Conservation (phyloP, 2,329 filamentous ascomycete species). For the Truncatella angustata region DNA sequence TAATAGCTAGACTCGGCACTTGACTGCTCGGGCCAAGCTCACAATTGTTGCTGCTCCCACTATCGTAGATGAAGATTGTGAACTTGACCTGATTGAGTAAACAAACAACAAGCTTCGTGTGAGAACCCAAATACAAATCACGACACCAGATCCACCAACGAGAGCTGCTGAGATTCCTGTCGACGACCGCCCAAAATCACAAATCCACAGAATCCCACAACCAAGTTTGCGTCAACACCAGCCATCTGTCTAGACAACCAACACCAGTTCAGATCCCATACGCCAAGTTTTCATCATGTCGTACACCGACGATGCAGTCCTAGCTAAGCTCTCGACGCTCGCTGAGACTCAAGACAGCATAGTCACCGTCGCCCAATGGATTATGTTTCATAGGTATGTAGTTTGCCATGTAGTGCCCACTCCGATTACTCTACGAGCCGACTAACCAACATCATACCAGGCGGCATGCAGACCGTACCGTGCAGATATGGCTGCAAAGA, state of each 20-base stretch:
- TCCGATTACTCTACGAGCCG: not conserved
- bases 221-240: not conserved
- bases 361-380: slow-evolving; percentile 95
- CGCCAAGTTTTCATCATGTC: slow-evolving; percentile 61
- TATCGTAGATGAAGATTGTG: slow-evolving; percentile 9
- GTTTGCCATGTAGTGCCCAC: too few species aligned
- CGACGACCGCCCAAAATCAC: not conserved
- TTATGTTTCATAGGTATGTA: slow-evolving; percentile 93
- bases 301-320: slow-evolving; percentile 92
- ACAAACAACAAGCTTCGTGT: slow-evolving; percentile 3
- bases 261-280: not conserved
- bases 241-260: not conserved
- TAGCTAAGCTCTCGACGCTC: slow-evolving; percentile 89
- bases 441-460: slow-evolving; percentile 43
- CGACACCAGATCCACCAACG: not conserved
- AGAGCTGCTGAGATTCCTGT: not conserved
- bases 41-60: slow-evolving; percentile 1
- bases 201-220: not conserved
- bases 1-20: slow-evolving; percentile 10
- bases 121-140: not conserved
- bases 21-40: slow-evolving; percentile 2
- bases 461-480: slow-evolving; percentile 88
- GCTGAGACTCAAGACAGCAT: slow-evolving; percentile 99
- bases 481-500: slow-evolving; percentile 86
- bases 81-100: slow-evolving; percentile 10